phyloP scores from a whole-genome alignment of 2,329 filamentous ascomycete species.

The Phoma sp. region DNA sequence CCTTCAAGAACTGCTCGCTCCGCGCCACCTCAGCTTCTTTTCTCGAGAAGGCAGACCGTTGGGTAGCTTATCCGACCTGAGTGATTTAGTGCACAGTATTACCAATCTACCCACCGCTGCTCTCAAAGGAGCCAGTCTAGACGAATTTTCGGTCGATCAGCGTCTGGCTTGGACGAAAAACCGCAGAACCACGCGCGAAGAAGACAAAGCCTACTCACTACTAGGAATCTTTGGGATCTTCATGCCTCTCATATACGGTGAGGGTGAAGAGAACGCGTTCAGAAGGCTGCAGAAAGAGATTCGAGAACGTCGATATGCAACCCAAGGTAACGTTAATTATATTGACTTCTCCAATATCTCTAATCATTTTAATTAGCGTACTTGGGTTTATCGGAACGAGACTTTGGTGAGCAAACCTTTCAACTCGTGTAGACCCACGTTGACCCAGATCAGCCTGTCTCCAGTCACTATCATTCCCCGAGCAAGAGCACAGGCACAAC shows the following conservation, averaged over 20 bases:
- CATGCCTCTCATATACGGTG: not conserved
- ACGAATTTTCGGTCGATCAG: not conserved
- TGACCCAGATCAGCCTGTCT: not conserved
- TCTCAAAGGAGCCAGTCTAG: not conserved
- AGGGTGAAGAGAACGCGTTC: not conserved
- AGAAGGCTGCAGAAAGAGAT: not conserved
- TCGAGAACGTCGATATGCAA: not conserved
- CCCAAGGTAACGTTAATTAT: no score
- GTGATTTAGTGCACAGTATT: no score
- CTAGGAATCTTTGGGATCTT: not conserved
- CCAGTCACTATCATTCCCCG: not conserved
- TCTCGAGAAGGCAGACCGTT: no score
- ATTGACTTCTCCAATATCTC: no score
- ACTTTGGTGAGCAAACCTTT: not conserved
- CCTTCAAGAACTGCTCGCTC: constrained; percentile 11
- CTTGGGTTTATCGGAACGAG: not conserved
- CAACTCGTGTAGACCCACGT: no score
- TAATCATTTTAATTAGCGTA: no score
- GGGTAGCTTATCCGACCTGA: no score
- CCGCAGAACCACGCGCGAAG: not conserved
- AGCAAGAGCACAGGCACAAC: not conserved
- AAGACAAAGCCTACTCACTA: not conserved
- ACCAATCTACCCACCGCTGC: not conserved
- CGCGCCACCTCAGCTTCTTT: no score
- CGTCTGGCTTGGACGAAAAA: not conserved